Conservation (phyloP, 2,329 filamentous ascomycete genomes). For the Neurospora sp. region DNA sequence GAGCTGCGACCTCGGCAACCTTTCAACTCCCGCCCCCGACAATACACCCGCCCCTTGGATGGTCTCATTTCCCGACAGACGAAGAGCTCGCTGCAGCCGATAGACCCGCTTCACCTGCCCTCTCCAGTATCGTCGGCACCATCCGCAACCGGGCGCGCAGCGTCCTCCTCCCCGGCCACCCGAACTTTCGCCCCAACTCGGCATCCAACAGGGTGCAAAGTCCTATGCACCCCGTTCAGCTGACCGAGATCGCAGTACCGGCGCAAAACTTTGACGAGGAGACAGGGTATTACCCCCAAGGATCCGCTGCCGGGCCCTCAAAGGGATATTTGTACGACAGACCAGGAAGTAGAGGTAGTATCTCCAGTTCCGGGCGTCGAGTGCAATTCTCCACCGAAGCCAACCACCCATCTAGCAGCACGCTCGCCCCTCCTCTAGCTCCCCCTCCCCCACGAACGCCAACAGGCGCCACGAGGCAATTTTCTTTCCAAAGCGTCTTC, state of each 20-base stretch:
- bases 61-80: slow-evolving; percentile 71
- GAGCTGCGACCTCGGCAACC: slow-evolving; percentile 25
- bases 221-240: slow-evolving; percentile 50
- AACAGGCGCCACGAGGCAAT: slow-evolving; percentile 56
- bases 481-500: slow-evolving; percentile 88
- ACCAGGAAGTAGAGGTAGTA: slow-evolving; percentile 36
- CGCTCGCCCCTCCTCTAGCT: slow-evolving; percentile 27
- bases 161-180: slow-evolving; percentile 29
- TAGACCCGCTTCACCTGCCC: slow-evolving; percentile 36
- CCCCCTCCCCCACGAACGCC: neutral
- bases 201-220: slow-evolving; percentile 33
- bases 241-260: slow-evolving; percentile 50
- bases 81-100: slow-evolving; percentile 49
- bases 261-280: slow-evolving; percentile 35
- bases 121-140: slow-evolving; percentile 49
- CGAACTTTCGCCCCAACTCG: slow-evolving; percentile 29
- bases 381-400: slow-evolving; percentile 36
- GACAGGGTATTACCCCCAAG: slow-evolving; percentile 25
- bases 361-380: slow-evolving; percentile 30
- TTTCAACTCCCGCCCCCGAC: slow-evolving; percentile 27
- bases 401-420: slow-evolving; percentile 19
- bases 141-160: slow-evolving; percentile 38
- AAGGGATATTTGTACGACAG: slow-evolving; percentile 12
- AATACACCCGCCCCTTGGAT: slow-evolving; percentile 69
- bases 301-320: neutral